Evolutionary conservation across 2,329 filamentous ascomycete species (phyloP).

Genomic region (Exserohilum rostratum): DNA sequence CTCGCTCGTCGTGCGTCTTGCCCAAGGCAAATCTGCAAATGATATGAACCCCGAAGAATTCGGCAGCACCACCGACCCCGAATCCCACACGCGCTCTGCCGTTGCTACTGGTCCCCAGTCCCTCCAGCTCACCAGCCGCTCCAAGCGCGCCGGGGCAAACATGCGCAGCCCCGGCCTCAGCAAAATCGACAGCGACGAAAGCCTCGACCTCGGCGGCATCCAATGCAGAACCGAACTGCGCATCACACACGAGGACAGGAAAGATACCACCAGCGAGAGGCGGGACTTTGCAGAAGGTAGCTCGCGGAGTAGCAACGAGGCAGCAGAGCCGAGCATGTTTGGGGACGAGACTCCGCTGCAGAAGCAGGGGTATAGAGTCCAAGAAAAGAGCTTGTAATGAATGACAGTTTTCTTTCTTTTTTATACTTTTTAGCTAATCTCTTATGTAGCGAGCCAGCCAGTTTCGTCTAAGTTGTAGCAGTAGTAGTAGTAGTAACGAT

Average conservation of each 20-base stretch:
- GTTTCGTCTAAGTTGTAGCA: no score
- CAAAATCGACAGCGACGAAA: conserved; percentile 33
- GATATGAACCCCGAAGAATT: conserved; percentile 32
- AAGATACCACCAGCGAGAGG: conserved; percentile 2
- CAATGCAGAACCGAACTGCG: conserved; percentile 29
- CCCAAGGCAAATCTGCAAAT: conserved; percentile 36
- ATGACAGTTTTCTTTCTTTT: neutral
- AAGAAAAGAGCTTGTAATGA: conserved; percentile 5
- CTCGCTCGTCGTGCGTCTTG: conserved; percentile 48
- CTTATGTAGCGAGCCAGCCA: no score
- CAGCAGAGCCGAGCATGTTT: conserved; percentile 25
- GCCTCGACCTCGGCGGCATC: conserved; percentile 25
- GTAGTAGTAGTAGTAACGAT: no score
- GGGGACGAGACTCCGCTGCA: conserved; percentile 36
- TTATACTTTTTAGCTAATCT: no score
- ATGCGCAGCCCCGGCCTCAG: conserved; percentile 17
- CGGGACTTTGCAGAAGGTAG: conserved; percentile 13
- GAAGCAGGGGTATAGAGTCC: conserved; percentile 13
- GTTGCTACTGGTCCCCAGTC: conserved; percentile 18
- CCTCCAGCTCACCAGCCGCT: conserved; percentile 22
- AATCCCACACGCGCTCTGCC: conserved; percentile 24
- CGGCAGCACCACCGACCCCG: conserved; percentile 22
- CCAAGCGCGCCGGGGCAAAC: neutral
- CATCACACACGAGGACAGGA: conserved; percentile 7
- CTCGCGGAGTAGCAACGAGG: conserved; percentile 30